A percentile compares a stretch with the other conserved stretches of the same genome.
phyloP scores from a whole-genome alignment of 345 rosid genomes.

The Draba incana region DNA sequence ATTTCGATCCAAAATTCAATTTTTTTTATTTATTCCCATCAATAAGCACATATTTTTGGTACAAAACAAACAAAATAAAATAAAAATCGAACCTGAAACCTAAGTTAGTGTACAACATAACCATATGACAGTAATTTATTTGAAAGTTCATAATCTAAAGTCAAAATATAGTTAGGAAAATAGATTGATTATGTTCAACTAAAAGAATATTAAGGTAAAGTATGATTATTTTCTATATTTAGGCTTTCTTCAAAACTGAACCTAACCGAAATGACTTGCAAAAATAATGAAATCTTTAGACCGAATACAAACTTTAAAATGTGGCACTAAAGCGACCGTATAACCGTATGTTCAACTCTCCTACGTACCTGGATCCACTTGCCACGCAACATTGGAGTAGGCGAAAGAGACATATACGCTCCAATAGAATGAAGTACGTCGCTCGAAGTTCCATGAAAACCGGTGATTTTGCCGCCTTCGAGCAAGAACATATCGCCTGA shows the following conservation, averaged over 20 bases:
- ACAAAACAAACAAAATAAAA: not conserved
- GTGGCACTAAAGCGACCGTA: not conserved
- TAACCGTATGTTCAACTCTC: not conserved
- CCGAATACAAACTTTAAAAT: not conserved
- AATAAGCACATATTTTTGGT: too few relatives aligned
- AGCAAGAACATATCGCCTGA: constrained; percentile 1
- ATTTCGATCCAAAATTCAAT: too few relatives aligned
- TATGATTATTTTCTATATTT: too few relatives aligned
- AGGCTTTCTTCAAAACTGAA: not conserved
- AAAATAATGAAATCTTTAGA: too few relatives aligned
- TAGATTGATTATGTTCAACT: too few relatives aligned
- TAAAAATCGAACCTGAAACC: not conserved
- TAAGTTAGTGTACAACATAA: not conserved
- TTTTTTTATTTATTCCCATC: too few relatives aligned
- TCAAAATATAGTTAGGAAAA: too few relatives aligned
- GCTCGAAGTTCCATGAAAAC: constrained; percentile 28
- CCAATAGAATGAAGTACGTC: constrained; percentile 30
- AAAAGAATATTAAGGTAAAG: too few relatives aligned
- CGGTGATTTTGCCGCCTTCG: constrained; percentile 25
- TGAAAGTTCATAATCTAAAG: too few relatives aligned
- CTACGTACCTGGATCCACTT: constrained; percentile 25
- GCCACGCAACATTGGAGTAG: constrained; percentile 27
- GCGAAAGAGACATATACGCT: constrained; percentile 21
- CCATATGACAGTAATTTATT: too few relatives aligned
- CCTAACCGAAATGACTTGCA: not conserved